Conservation (phyloP, 306 rosid species). For the Rosa chinensis region DNA sequence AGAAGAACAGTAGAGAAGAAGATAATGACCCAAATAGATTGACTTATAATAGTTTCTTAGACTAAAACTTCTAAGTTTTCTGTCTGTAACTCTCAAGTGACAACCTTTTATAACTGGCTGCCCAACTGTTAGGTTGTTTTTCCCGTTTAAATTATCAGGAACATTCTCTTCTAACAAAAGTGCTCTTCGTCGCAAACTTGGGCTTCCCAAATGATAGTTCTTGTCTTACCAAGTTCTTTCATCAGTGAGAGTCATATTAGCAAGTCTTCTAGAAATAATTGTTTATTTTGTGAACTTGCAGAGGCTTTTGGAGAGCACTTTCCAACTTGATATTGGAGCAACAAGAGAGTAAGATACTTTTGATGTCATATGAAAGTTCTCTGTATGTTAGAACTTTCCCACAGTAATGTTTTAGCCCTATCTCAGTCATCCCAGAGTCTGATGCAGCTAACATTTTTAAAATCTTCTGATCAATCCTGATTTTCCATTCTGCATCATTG, state of each 20-base stretch:
- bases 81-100: background rate
- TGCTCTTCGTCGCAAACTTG: background rate
- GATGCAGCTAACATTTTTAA: background rate
- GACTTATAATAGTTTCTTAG: background rate
- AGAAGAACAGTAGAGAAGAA: background rate
- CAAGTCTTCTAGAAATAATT: constrained; percentile 3
- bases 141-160: background rate
- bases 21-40: background rate
- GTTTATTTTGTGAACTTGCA: constrained; percentile 36
- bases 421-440: background rate
- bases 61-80: background rate
- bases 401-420: background rate
- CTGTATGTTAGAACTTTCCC: background rate
- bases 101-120: background rate
- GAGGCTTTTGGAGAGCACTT: constrained; percentile 97
- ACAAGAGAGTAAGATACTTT: constrained; percentile 65
- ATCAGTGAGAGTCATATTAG: background rate
- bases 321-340: constrained; percentile 78
- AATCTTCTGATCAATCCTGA: background rate
- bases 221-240: background rate
- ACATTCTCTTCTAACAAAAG: background rate
- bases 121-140: background rate
- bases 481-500: background rate
- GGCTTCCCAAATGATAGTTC: background rate
- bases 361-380: constrained; percentile 4